Evolutionary conservation across 306 rosid species (phyloP).

Genomic region (Lathyrus sativus): DNA sequence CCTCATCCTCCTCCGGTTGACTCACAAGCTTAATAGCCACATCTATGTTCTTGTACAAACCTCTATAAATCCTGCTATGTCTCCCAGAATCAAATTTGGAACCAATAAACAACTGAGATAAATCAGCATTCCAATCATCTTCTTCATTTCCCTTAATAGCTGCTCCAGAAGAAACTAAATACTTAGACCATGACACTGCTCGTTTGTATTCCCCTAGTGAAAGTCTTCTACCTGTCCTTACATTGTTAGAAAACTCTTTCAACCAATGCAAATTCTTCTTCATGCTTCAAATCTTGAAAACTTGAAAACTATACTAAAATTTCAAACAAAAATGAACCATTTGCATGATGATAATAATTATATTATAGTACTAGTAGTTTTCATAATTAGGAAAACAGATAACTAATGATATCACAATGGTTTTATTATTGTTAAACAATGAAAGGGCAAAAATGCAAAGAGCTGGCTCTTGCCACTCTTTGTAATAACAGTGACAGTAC

Average conservation of each 20-base stretch:
- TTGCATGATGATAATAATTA: not conserved
- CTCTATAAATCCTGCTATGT: conserved; percentile 94
- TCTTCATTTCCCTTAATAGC: conserved; percentile 84
- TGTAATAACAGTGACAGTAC: conserved; percentile 22
- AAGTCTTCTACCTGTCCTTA: conserved; percentile 59
- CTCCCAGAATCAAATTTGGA: conserved; percentile 88
- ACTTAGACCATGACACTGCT: conserved; percentile 98
- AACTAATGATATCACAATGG: conserved; percentile 14
- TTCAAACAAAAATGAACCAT: conserved; percentile 17
- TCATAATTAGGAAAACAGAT: not conserved
- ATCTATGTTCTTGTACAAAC: conserved; percentile 79
- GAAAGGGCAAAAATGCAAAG: conserved; percentile 14
- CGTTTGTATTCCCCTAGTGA: conserved; percentile 85
- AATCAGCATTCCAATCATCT: conserved; percentile 93
- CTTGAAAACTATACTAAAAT: not conserved
- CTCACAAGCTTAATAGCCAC: conserved; percentile 95
- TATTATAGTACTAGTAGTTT: not conserved
- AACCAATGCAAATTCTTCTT: conserved; percentile 73
- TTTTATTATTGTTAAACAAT: not conserved
- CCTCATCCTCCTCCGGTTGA: conserved; percentile 88
- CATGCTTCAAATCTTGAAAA: conserved; percentile 40
- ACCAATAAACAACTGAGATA: conserved; percentile 86
- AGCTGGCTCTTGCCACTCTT: conserved; percentile 35
- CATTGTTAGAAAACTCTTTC: conserved; percentile 63
- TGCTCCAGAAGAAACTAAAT: conserved; percentile 84